Base-by-base conservation (phyloP, 306 rosid species). In the Corylus americana region DNA sequence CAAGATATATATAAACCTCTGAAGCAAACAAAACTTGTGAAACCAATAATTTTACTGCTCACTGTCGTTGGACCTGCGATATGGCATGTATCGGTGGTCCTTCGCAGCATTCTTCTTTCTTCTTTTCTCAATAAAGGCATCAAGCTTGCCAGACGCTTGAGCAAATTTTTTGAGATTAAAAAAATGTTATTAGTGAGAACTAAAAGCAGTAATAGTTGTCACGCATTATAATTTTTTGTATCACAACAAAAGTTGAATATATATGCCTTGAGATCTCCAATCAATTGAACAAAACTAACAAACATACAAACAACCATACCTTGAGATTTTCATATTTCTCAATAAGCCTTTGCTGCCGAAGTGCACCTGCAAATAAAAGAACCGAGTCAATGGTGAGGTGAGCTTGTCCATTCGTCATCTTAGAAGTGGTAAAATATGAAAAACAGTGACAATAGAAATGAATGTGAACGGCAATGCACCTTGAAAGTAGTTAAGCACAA, bases 91-190 rank as follows among this genome's bases (percentile, higher is more conserved):
- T 84, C 85, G 84, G 37, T 83, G 97, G 77, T 94, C 90, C 88
- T 91, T 94, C 4, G 97, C 83, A 53, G 97, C 95, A 85, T 94
- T 94, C 85, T 91, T 94, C 89, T 77, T 87, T 84, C 97, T 88
- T 87, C 80, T 88, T 79, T 89, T 92, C 87, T 90, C 91, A 49
- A 94, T 64, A 74, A 78, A 94, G 54, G 92, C 35, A 63, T 88
- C 91, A 22, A 94, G 97, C 85, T 91, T 91, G 55, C 97, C 97
- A 80, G 97, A 74, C 10, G 86, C 78, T 97, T 91, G 82, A 77
- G 50, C 50, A 42, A 4, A n/a, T 8, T 11, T 12, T 10, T 13
- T 2, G 10, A 69, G 53, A 42, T 2, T 27, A 48, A 31, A 58
- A 55, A 37, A 5, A 27, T 11, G n/a, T 11, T 1, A 55, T 22